A percentile compares a stretch with the other conserved stretches of the same genome.
Conservation (phyloP, 1,284 basidiomycete species). For the Fomitopsis pinicola region DNA sequence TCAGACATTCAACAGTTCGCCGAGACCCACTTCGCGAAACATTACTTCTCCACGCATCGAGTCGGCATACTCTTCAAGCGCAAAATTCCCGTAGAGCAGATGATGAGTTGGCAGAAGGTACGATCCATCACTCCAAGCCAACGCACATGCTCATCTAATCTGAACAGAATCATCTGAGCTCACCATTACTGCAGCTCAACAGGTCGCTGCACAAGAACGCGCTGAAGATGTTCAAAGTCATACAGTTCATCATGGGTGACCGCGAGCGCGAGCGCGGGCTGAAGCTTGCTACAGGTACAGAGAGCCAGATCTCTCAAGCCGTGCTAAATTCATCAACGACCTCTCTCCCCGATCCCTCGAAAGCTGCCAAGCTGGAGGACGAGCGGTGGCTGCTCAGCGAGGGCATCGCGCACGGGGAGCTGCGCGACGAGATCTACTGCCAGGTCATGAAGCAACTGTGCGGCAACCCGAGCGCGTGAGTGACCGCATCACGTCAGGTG, state of each 20-base stretch:
- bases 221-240: constrained; percentile 80
- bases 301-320: constrained; percentile 37
- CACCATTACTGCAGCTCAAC: constrained; percentile 66
- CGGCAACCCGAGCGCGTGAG: constrained; percentile 74
- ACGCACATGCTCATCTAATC: background rate
- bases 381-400: constrained; percentile 82
- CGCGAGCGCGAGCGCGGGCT: constrained; percentile 65
- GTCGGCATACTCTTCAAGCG: constrained; percentile 81
- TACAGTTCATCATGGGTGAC: constrained; percentile 91
- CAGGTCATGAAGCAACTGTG: constrained; percentile 89
- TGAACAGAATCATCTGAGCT: constrained; percentile 52
- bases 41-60: constrained; percentile 86
- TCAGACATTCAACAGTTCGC: constrained; percentile 83
- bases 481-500: constrained; percentile 14
- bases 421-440: constrained; percentile 90
- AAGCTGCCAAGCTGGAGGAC: constrained; percentile 49
- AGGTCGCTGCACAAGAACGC: constrained; percentile 70
- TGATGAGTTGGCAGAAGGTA: constrained; percentile 90
- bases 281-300: constrained; percentile 26
- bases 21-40: constrained; percentile 76
- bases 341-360: constrained; percentile 37
- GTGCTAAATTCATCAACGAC: constrained; percentile 49
- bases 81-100: constrained; percentile 72
- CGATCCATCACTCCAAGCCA: background rate
- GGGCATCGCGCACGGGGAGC: constrained; percentile 73